phyloP scores from a whole-genome alignment of 176 grass and related monocot species.

The Panicum miliaceum region DNA sequence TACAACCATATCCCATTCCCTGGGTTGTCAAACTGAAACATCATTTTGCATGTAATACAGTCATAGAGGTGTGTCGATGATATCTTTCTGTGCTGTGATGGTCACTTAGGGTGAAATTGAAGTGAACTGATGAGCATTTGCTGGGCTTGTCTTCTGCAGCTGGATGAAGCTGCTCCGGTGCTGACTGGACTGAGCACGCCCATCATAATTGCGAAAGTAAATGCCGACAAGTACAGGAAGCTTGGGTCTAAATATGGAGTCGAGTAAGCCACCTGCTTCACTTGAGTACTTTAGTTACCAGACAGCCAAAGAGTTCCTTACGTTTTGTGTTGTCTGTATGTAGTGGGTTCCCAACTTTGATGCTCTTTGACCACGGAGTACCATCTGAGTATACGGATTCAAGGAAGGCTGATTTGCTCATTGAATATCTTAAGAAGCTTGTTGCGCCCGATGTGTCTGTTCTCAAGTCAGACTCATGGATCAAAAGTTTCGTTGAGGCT shows the following conservation, averaged over 20 bases:
- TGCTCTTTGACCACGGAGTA: constrained; percentile 80
- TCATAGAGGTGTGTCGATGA: not conserved
- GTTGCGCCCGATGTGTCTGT: constrained; percentile 71
- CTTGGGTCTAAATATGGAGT: constrained; percentile 77
- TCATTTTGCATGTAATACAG: not conserved
- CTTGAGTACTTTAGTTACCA: constrained; percentile 14
- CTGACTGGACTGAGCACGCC: constrained; percentile 65
- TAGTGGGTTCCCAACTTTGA: constrained; percentile 89
- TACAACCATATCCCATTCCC: not conserved
- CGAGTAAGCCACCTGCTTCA: constrained; percentile 58
- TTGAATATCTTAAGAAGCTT: constrained; percentile 78
- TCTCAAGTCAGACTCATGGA: constrained; percentile 59
- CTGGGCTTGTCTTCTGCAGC: constrained; percentile 59
- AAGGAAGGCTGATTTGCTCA: constrained; percentile 76
- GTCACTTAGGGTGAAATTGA: not conserved
- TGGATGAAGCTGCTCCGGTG: constrained; percentile 76
- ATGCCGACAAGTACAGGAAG: constrained; percentile 90
- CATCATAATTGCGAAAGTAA: constrained; percentile 69
- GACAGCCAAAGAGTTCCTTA: not conserved
- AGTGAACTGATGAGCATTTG: constrained; percentile 1
- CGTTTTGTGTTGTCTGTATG: constrained; percentile 37
- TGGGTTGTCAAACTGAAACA: not conserved
- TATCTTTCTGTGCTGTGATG: not conserved
- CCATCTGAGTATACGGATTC: constrained; percentile 80
- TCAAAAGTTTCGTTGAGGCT: constrained; percentile 66